Evolutionary conservation across 2,329 filamentous ascomycete species (phyloP), one percentile per base, ranked within the genome.

Genomic region (Harringtonia aguacate): DNA sequence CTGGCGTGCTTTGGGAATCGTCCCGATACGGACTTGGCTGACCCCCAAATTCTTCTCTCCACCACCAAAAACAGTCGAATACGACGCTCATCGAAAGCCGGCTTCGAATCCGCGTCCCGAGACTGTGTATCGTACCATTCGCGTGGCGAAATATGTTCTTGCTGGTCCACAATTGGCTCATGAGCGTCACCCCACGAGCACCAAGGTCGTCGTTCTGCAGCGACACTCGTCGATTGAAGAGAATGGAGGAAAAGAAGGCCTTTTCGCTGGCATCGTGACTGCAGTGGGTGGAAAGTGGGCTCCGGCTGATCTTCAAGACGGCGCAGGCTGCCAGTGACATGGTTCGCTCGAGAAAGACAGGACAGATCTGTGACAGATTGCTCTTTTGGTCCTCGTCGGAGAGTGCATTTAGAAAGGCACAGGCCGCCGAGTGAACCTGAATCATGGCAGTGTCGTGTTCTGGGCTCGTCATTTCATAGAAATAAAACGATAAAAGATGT

Each of bases 1-100:
- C n/a, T n/a, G n/a, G n/a, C n/a, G n/a, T n/a, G n/a, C n/a, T n/a
- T n/a, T n/a, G n/a, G n/a, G n/a, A n/a, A 15, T 44, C 36, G 10
- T 50, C 47, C 37, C 35, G 22, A 22, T 50, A 53, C 4, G 52
- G 52, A 35, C 45, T 53, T 17, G 46, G 34, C 22, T 47, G 39
- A 5, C 50, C 52, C 4, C 41, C 49, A 43, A 53, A 69, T 52
- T 73, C 68, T 40, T 69, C 63, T 41, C 71, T 65, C 72, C 72
- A 76, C 39, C 70, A 66, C 70, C 70, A 75, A 18, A 74, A 66
- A 38, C 68, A 70, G 54, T 76, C 72, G 49, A 72, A 75, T 2
- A 75, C 62, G 9, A 74, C 62, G 39, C 68, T 72, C 61, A 75
- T 69, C 46, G 70, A 73, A 56, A 72, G 70, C 15, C 72, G 61